A percentile compares a stretch with the other conserved stretches of the same genome.
These are phyloP conservation scores for Phtheirospermum japonicum DNA, from an alignment of 257 asterid genomes.

Conservation along the genomic window DNA sequence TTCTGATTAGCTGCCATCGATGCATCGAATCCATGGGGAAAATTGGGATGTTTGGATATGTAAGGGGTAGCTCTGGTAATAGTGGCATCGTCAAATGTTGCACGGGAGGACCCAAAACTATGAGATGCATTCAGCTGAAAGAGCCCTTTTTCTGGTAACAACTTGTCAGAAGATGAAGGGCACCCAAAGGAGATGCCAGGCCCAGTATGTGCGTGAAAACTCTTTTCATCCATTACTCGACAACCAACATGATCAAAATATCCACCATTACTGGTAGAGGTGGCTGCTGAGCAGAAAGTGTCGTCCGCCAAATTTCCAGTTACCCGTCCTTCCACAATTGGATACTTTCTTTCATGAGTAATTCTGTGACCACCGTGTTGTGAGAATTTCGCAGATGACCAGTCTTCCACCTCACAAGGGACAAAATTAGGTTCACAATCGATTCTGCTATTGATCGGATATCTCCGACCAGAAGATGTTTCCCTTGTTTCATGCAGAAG, in stretches of 20 bases:
- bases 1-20: conserved; percentile 26
- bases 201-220: conserved; percentile 20
- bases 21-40: conserved; percentile 30
- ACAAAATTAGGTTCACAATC: conserved; percentile 30
- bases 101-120: conserved; percentile 26
- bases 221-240: conserved; percentile 30
- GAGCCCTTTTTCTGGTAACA: conserved; percentile 33
- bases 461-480: conserved; percentile 32
- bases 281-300: conserved; percentile 26
- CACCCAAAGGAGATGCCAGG: conserved; percentile 31
- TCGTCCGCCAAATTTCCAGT: conserved; percentile 26
- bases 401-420: conserved; percentile 26
- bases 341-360: conserved; percentile 27
- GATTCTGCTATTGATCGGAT: conserved; percentile 30
- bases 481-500: conserved; percentile 30
- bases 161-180: conserved; percentile 30
- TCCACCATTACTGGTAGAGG: conserved; percentile 27
- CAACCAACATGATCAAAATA: conserved; percentile 26
- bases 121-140: conserved; percentile 11
- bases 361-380: conserved; percentile 23
- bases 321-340: conserved; percentile 28
- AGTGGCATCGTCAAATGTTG: conserved; percentile 41
- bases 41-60: conserved; percentile 32
- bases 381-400: conserved; percentile 25
- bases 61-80: conserved; percentile 38